These are phyloP conservation scores for Cadophora gregata DNA, from an alignment of 2,329 filamentous ascomycete species.

Conservation along the genomic window DNA sequence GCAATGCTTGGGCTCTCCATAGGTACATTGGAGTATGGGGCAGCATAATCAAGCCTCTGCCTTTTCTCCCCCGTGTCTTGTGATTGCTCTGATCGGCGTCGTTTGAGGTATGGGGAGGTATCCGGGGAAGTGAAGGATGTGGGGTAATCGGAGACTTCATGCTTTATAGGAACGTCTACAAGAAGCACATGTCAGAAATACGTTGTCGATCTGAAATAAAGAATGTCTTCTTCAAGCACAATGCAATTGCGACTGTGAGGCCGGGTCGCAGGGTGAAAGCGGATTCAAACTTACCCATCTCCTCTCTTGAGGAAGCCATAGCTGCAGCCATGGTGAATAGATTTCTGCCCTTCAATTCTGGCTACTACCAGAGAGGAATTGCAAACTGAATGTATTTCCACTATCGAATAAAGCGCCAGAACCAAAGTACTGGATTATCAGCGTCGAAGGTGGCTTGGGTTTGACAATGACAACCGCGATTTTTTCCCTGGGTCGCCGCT, in stretches of 20 bases:
- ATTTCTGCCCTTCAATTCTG: no score
- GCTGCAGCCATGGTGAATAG: neutral
- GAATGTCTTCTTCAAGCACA: neutral
- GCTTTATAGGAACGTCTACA: slow-evolving; percentile 22
- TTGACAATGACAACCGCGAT: neutral
- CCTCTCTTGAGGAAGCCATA: slow-evolving; percentile 7
- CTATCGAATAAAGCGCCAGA: neutral
- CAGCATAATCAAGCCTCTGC: slow-evolving; percentile 20
- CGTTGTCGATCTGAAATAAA: neutral
- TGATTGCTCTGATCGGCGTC: slow-evolving; percentile 26
- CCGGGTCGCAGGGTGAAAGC: neutral
- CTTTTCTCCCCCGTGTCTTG: slow-evolving; percentile 26
- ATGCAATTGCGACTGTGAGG: neutral
- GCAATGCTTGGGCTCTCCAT: slow-evolving; percentile 12
- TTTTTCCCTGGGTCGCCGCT: slow-evolving; percentile 1
- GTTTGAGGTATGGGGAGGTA: slow-evolving; percentile 26
- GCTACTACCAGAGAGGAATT: neutral
- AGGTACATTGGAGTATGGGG: neutral
- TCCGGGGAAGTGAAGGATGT: slow-evolving; percentile 13
- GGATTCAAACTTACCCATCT: slow-evolving; percentile 10
- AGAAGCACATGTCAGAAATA: neutral
- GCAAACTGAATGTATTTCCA: no score
- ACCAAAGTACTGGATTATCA: neutral
- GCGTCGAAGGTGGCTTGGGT: neutral
- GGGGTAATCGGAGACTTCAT: slow-evolving; percentile 20